Percentiles rank a stretch among this genome's conserved stretches.
Conservation (phyloP, 2,329 filamentous ascomycete genomes). For the Penicillium sp. region DNA sequence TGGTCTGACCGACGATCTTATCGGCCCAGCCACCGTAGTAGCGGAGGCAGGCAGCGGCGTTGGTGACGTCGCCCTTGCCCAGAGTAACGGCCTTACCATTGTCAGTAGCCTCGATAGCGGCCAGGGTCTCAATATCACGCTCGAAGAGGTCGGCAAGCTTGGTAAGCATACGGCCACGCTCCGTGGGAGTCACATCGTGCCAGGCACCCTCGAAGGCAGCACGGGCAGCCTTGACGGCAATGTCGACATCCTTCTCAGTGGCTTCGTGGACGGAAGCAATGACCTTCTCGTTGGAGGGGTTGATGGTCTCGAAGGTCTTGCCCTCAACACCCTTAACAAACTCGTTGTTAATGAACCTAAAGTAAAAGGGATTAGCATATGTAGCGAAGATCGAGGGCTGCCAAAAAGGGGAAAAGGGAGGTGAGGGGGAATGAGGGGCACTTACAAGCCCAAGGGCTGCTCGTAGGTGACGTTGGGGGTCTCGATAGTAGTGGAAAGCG, state of each 20-base stretch:
- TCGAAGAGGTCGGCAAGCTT: conserved; percentile 81
- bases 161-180: conserved; percentile 68
- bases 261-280: conserved; percentile 82
- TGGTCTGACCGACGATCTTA: conserved; percentile 87
- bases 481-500: conserved; percentile 40
- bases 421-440: not conserved
- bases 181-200: conserved; percentile 66
- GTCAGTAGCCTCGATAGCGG: conserved; percentile 78
- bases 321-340: conserved; percentile 81
- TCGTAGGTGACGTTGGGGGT: conserved; percentile 44
- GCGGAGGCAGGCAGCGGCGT: conserved; percentile 70
- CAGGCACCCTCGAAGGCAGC: conserved; percentile 79
- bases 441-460: conserved; percentile 44
- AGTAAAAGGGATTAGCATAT: conserved; percentile 29
- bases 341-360: conserved; percentile 46
- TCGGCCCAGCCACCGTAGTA: conserved; percentile 95
- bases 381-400: not conserved
- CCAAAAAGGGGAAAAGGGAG: not conserved
- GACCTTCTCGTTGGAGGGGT: conserved; percentile 80
- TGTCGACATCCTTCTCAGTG: conserved; percentile 73
- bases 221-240: conserved; percentile 82
- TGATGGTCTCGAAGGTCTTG: conserved; percentile 90
- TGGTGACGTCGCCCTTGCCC: conserved; percentile 69
- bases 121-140: conserved; percentile 73
- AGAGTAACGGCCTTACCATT: conserved; percentile 47